phyloP scores from a whole-genome alignment of 2,329 filamentous ascomycete genomes.

The Teratosphaeria gauchensis region DNA sequence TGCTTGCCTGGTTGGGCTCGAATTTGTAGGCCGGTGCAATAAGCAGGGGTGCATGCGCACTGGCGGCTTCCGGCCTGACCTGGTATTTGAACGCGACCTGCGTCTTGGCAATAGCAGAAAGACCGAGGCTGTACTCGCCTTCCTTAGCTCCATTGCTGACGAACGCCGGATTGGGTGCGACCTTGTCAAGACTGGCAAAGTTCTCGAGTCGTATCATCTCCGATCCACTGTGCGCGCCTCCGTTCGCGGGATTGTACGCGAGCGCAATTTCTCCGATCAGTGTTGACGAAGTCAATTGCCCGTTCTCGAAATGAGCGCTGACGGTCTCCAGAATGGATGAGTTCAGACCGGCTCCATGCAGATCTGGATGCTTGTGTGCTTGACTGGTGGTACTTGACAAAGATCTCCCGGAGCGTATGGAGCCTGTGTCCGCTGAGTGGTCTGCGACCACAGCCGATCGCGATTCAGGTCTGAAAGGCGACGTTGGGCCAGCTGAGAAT shows the following conservation, averaged over 20 bases:
- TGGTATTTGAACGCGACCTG: constrained; percentile 88
- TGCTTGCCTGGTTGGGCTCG: constrained; percentile 73
- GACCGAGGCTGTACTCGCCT: constrained; percentile 71
- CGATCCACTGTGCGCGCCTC: constrained; percentile 31
- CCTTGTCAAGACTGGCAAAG: constrained; percentile 77
- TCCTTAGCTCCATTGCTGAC: constrained; percentile 62
- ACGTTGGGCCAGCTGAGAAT: constrained; percentile 17
- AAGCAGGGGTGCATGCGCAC: constrained; percentile 56
- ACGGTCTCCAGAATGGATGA: constrained; percentile 86
- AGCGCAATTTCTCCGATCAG: constrained; percentile 85
- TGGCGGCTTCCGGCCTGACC: constrained; percentile 58
- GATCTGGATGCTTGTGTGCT: constrained; percentile 63
- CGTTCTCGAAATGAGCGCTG: constrained; percentile 72
- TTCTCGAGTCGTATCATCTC: constrained; percentile 78
- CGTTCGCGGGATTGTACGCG: constrained; percentile 57
- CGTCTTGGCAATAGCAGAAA: constrained; percentile 58
- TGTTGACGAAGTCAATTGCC: constrained; percentile 58
- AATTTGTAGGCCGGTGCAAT: constrained; percentile 73
- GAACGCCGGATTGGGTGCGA: constrained; percentile 88
- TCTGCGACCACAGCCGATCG: constrained; percentile 34
- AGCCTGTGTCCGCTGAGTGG: constrained; percentile 72
- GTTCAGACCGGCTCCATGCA: constrained; percentile 70
- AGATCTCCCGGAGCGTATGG: constrained; percentile 80
- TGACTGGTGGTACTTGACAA: constrained; percentile 46
- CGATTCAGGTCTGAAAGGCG: constrained; percentile 23